Conservation (phyloP, 176 grass and related monocot genomes). For the Secale cereale region DNA sequence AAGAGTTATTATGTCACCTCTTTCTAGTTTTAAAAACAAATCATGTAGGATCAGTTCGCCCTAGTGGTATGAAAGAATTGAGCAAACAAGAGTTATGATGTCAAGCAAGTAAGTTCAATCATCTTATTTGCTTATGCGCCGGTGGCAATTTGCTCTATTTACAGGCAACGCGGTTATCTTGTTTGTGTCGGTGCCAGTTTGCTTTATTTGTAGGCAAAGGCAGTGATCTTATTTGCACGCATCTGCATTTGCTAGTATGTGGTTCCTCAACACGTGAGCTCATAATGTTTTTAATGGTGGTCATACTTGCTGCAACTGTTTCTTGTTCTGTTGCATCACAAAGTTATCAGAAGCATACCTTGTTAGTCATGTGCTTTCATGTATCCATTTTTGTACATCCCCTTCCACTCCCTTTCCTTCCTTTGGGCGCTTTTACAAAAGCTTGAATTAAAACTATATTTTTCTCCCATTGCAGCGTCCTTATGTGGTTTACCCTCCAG, state of each 20-base stretch:
- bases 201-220: not conserved
- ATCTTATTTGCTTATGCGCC: not conserved
- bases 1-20: not conserved
- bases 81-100: not conserved
- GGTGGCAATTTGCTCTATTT: not conserved
- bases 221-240: not conserved
- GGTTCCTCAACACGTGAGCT: not conserved
- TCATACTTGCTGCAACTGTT: not conserved
- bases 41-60: not conserved
- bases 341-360: not conserved
- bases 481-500: slow-evolving; percentile 87
- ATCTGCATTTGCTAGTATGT: not conserved
- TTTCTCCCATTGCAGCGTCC: slow-evolving; percentile 51
- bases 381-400: not conserved
- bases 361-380: not conserved
- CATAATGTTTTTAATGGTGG: not conserved
- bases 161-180: not conserved
- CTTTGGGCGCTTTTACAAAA: not conserved
- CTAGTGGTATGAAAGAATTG: not conserved
- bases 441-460: not conserved
- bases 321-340: not conserved
- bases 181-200: not conserved
- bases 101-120: not conserved
- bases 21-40: not conserved
- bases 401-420: not conserved